Evolutionary conservation across 768 basidiomycete genomes (phyloP), one percentile per base, ranked within the genome.

Genomic region (Phaffia australis): DNA sequence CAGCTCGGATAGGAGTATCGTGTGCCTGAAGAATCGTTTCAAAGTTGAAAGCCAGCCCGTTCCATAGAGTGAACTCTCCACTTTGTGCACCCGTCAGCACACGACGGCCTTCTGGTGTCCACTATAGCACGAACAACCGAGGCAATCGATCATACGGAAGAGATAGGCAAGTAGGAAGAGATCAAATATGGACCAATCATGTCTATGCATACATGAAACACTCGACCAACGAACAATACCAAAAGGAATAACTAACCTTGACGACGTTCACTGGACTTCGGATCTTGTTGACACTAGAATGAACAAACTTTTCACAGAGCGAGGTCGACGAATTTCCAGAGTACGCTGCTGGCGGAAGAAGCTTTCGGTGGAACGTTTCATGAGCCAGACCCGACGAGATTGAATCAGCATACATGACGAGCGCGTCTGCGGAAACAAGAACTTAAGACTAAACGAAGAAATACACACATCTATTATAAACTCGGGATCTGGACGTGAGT

Each of bases 1-100:
- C 83, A 0, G 90, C 82, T 49, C 93, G 90, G 65, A 99, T 88
- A 49, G 91, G 88, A 1, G 87, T 86, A 74, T 99, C 95, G 77
- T 99, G 95, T 0, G 93, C 94, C 78, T 97, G 94, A n/a, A 98
- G 83, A 71, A 99, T 97, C 0, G 94, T 95, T 77, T 99, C 95
- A 74, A 98, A 99, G 78, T 98, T 99, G 84, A 98, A 99, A 0
- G 95, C 97, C 27, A 94, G 81, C 30, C 94, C 94, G 71, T 99
- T 99, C 95, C 95, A 98, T 7, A 98, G 82, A 0, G 94, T 98
- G 77, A 99, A 97, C 78, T 98, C 95, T 56, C 95, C 95, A 69
- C 87, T 90, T 25, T 92, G 91, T 15, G 92, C 93, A 21, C 95
- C 95, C 2, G 95, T 98, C 56, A 98, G 79, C 25, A 98, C 81